Evolutionary conservation across 805 yeast species (phyloP).

Genomic region (Metschnikowia matae): DNA sequence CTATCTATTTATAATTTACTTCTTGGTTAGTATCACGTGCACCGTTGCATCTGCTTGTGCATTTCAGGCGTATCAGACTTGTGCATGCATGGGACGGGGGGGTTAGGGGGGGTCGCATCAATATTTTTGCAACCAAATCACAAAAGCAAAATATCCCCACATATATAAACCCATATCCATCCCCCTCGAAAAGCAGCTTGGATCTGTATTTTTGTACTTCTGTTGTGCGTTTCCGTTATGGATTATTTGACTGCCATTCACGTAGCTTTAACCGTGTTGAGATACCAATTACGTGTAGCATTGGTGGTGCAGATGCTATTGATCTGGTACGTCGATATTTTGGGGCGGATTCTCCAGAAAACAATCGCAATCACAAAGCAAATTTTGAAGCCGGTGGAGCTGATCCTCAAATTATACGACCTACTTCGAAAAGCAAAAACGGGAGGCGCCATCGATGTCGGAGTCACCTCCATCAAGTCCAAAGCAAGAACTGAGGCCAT

Average conservation of each 20-base stretch:
- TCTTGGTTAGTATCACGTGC: neutral
- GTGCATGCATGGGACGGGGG: neutral
- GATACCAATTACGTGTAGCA: neutral
- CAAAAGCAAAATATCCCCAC: neutral
- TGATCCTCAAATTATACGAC: neutral
- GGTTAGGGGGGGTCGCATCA: neutral
- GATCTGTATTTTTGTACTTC: neutral
- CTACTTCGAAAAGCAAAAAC: neutral
- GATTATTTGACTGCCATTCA: constrained; percentile 1
- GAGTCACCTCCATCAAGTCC: neutral
- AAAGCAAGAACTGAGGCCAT: neutral
- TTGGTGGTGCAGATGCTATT: constrained; percentile 1
- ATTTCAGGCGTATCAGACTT: neutral
- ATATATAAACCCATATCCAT: neutral
- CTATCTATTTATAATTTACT: too few relatives aligned
- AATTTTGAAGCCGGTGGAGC: neutral
- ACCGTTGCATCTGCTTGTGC: neutral
- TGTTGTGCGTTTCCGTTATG: neutral
- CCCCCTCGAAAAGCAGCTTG: neutral
- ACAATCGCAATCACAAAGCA: neutral
- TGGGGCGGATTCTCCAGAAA: neutral
- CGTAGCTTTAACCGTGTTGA: neutral
- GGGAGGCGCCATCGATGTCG: neutral
- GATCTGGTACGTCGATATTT: constrained; percentile 1
- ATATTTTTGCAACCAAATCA: neutral